Percentiles rank a stretch among this genome's conserved stretches.
Evolutionary conservation across 139 green algal genomes (phyloP).

Genomic region (Micractinium conductrix): DNA sequence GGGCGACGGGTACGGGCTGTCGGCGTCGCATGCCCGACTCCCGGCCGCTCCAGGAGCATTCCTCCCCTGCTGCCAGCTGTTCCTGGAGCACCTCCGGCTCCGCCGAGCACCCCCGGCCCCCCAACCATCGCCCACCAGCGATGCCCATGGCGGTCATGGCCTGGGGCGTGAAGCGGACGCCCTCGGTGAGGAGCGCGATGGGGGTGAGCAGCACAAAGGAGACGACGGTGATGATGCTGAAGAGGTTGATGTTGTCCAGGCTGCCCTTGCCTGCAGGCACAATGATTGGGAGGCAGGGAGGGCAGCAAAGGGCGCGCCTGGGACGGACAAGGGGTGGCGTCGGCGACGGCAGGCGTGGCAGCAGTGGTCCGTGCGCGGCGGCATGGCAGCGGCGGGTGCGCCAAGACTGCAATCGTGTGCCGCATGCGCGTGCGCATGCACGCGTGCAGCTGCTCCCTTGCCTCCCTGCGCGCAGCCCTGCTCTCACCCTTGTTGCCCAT

Average conservation of each 20-base stretch:
- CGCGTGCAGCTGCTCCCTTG: too few relatives aligned
- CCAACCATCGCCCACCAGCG: not conserved
- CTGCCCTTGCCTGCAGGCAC: conserved; percentile 41
- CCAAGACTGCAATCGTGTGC: too few relatives aligned
- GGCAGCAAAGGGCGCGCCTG: not conserved
- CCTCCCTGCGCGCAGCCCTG: not conserved
- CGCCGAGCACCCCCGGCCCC: too few relatives aligned
- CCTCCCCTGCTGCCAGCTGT: too few relatives aligned
- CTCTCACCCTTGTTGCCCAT: conserved; percentile 84
- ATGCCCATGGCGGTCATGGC: conserved; percentile 57
- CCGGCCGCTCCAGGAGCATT: too few relatives aligned
- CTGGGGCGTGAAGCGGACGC: conserved; percentile 65
- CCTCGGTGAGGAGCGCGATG: conserved; percentile 70
- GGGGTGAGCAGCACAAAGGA: conserved; percentile 85
- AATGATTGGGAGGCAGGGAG: not conserved
- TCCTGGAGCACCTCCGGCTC: too few relatives aligned
- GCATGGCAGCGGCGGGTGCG: too few relatives aligned
- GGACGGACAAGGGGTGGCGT: not conserved
- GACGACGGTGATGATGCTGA: conserved; percentile 96
- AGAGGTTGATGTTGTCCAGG: conserved; percentile 95
- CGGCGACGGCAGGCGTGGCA: not conserved
- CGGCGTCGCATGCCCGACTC: too few relatives aligned
- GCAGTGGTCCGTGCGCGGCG: too few relatives aligned
- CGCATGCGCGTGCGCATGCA: not conserved
- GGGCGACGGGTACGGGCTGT: too few relatives aligned